These are phyloP conservation scores for Phaeosphaeriaceae sp. DNA, from an alignment of 2,329 filamentous ascomycete species.

Conservation along the genomic window DNA sequence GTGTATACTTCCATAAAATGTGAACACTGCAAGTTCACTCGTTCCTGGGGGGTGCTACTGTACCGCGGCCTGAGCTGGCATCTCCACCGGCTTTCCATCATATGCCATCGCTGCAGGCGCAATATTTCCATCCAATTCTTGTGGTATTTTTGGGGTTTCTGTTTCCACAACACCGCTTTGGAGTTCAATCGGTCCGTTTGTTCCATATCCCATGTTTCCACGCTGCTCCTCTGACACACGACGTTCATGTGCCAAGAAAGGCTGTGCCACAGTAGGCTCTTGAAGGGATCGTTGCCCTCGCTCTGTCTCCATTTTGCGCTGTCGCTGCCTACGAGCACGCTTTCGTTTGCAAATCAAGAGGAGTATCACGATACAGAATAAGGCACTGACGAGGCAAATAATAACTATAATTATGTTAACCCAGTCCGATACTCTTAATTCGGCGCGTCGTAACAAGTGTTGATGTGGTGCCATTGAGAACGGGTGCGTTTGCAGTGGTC, in stretches of 20 bases:
- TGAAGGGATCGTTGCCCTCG: conserved; percentile 1
- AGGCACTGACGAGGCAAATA: not conserved
- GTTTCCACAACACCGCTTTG: conserved; percentile 5
- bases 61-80: conserved; percentile 7
- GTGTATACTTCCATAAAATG: no score
- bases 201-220: not conserved
- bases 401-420: conserved; percentile 4
- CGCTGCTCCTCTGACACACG: not conserved
- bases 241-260: not conserved
- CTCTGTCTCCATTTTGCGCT: conserved; percentile 11
- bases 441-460: conserved; percentile 6
- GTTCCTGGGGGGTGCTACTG: not conserved
- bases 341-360: conserved; percentile 10
- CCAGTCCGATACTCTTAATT: conserved; percentile 3
- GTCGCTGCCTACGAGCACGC: conserved; percentile 10
- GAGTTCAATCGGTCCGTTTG: conserved; percentile 12
- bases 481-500: not conserved
- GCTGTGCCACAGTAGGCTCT: conserved; percentile 3
- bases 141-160: not conserved
- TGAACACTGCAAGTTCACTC: no score
- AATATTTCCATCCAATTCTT: conserved; percentile 15
- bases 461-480: conserved; percentile 10
- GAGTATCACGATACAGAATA: conserved; percentile 10
- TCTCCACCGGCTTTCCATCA: conserved; percentile 12
- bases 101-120: conserved; percentile 8